These are phyloP conservation scores for Pseudomicrostroma phylloplanum DNA, from an alignment of 1,284 basidiomycete species.

Conservation along the genomic window DNA sequence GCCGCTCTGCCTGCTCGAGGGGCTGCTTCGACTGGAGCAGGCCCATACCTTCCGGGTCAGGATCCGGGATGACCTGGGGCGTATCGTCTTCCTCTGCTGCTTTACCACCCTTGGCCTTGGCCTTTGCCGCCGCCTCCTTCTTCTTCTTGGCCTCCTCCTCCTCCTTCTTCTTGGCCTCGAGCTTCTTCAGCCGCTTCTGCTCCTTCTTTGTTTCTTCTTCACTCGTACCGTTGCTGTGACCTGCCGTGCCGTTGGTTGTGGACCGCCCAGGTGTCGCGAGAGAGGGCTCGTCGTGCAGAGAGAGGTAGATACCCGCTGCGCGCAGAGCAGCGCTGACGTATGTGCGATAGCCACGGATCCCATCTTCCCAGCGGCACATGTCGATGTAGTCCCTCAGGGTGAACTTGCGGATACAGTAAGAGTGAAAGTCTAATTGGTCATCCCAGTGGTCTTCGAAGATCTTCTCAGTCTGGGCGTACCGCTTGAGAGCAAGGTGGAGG, in stretches of 20 bases:
- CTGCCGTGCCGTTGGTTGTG: slow-evolving; percentile 31
- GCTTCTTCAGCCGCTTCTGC: slow-evolving; percentile 57
- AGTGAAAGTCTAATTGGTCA: slow-evolving; percentile 97
- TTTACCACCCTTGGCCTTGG: background rate
- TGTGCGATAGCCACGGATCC: slow-evolving; percentile 65
- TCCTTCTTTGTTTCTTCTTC: slow-evolving; percentile 73
- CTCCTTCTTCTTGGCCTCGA: slow-evolving; percentile 62
- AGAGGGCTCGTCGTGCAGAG: slow-evolving; percentile 66
- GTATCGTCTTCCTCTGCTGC: slow-evolving; percentile 13
- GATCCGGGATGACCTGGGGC: slow-evolving; percentile 17
- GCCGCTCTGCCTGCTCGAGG: slow-evolving; percentile 69
- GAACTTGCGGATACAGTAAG: slow-evolving; percentile 83
- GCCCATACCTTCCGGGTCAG: slow-evolving; percentile 39
- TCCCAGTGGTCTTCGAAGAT: slow-evolving; percentile 83
- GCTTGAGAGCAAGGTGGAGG: slow-evolving; percentile 77
- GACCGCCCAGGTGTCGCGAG: slow-evolving; percentile 39
- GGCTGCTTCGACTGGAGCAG: slow-evolving; percentile 50
- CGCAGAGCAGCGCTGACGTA: slow-evolving; percentile 71
- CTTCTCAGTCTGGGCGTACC: slow-evolving; percentile 72
- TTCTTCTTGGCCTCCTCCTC: slow-evolving; percentile 64
- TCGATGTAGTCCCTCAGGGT: slow-evolving; percentile 77
- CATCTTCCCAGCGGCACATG: slow-evolving; percentile 75
- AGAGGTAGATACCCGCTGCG: slow-evolving; percentile 67
- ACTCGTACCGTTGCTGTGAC: slow-evolving; percentile 31
- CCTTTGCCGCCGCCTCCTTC: slow-evolving; percentile 27